Percentiles rank a stretch among this genome's conserved stretches.
Evolutionary conservation across 495 filamentous ascomycete genomes (phyloP).

Genomic region (Penicilliopsis zonata): DNA sequence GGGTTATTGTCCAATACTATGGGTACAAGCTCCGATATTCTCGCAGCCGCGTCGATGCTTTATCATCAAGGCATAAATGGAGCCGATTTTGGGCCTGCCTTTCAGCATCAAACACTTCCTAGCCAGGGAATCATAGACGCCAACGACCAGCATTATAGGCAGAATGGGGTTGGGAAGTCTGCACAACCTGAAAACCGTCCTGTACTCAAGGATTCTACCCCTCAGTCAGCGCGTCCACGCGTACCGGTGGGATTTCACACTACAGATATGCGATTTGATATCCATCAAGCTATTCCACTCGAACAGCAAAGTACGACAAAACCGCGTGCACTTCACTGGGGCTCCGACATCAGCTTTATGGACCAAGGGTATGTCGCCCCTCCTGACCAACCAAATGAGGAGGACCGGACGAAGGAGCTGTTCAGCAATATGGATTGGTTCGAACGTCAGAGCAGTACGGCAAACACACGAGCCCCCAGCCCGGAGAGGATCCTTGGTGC

Average conservation of each 20-base stretch:
- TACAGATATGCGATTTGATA: slow-evolving; percentile 33
- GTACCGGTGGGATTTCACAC: slow-evolving; percentile 28
- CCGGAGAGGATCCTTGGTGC: slow-evolving; percentile 25
- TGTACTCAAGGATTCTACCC: slow-evolving; percentile 4
- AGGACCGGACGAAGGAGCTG: slow-evolving; percentile 39
- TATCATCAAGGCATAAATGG: slow-evolving; percentile 25
- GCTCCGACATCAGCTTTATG: slow-evolving; percentile 52
- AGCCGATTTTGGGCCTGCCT: slow-evolving; percentile 15
- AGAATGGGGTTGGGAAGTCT: too few relatives aligned
- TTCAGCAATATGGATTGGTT: slow-evolving; percentile 43
- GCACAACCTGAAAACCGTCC: slow-evolving; percentile 5
- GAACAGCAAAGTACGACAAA: slow-evolving; percentile 29
- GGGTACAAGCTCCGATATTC: slow-evolving; percentile 28
- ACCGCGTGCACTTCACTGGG: slow-evolving; percentile 42
- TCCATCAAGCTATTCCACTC: slow-evolving; percentile 24
- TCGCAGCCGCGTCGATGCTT: slow-evolving; percentile 38
- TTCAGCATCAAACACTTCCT: slow-evolving; percentile 20
- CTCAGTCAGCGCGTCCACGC: slow-evolving; percentile 9
- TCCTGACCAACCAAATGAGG: slow-evolving; percentile 41
- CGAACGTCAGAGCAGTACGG: slow-evolving; percentile 37
- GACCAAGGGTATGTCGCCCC: slow-evolving; percentile 43
- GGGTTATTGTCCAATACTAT: slow-evolving; percentile 11
- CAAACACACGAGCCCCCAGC: slow-evolving; percentile 47
- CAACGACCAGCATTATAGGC: too few relatives aligned
- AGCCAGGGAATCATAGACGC: too few relatives aligned